Conservation (phyloP, 2,329 filamentous ascomycete genomes). For the Pestalotiopsis sp. region DNA sequence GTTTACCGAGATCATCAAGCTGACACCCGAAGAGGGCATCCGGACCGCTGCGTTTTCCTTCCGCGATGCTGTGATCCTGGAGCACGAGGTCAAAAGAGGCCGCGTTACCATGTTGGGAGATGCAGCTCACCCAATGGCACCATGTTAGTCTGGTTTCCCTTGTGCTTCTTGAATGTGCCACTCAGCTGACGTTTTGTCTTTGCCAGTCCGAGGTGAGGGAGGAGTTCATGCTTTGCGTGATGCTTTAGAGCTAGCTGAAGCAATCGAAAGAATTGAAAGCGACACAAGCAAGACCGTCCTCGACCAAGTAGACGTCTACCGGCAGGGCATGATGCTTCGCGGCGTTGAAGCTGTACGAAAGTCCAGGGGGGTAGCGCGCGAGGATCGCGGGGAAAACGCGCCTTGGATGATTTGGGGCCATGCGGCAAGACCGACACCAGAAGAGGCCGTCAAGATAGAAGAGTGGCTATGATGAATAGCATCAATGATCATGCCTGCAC, state of each 20-base stretch:
- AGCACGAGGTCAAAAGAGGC: conserved; percentile 28
- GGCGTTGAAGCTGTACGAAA: not conserved
- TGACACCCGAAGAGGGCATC: conserved; percentile 5
- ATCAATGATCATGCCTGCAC: not conserved
- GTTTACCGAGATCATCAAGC: conserved; percentile 5
- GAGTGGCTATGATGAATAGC: not conserved
- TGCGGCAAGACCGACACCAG: not conserved
- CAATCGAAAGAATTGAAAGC: not conserved
- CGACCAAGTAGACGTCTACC: not conserved
- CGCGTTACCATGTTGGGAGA: conserved; percentile 45
- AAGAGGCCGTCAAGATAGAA: not conserved
- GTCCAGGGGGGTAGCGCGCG: not conserved
- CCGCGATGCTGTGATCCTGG: conserved; percentile 6
- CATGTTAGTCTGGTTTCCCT: conserved; percentile 36
- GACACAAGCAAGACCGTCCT: not conserved
- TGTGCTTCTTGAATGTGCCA: not conserved
- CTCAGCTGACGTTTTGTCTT: not conserved
- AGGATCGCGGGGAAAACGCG: not conserved
- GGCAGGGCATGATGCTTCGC: not conserved
- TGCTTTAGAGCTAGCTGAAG: conserved; percentile 25
- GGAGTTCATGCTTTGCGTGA: conserved; percentile 48
- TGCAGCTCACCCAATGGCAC: conserved; percentile 49
- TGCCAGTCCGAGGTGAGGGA: conserved; percentile 46
- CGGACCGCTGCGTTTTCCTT: conserved; percentile 6
- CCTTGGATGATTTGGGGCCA: conserved; percentile 7